Evolutionary conservation across 805 yeast species (phyloP).

Genomic region (Candida dajiaensis): DNA sequence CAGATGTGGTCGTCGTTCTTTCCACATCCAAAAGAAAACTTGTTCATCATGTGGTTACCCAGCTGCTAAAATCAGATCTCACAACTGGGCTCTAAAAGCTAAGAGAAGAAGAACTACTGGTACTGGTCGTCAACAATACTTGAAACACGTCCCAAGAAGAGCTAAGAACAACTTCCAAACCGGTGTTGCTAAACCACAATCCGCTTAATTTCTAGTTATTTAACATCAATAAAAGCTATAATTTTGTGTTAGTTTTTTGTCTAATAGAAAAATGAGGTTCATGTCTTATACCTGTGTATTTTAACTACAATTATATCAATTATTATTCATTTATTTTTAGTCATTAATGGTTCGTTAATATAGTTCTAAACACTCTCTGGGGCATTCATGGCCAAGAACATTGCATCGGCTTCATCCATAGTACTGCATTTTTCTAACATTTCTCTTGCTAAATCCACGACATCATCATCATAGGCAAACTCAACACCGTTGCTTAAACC

Average conservation of each 20-base stretch:
- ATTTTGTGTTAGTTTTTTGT: not conserved
- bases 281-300: not conserved
- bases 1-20: slow-evolving; percentile 98
- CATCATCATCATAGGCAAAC: slow-evolving; percentile 53
- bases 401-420: slow-evolving; percentile 73
- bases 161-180: slow-evolving; percentile 99
- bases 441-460: slow-evolving; percentile 64
- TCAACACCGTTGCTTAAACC: slow-evolving; percentile 54
- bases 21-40: slow-evolving; percentile 99
- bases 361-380: slow-evolving; percentile 18
- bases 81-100: slow-evolving; percentile 99
- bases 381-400: slow-evolving; percentile 54
- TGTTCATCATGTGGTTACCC: slow-evolving; percentile 99
- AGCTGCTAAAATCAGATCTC: slow-evolving; percentile 96
- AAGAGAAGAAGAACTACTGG: slow-evolving; percentile 99
- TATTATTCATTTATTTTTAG: no score
- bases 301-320: not conserved
- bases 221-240: not conserved
- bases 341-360: not conserved
- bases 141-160: slow-evolving; percentile 95
- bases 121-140: slow-evolving; percentile 98
- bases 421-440: slow-evolving; percentile 63
- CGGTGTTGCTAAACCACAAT: slow-evolving; percentile 64
- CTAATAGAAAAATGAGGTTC: not conserved
- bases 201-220: slow-evolving; percentile 30